Evolutionary conservation across 2,329 filamentous ascomycete genomes (phyloP).

Genomic region (Calcarisporium arbuscula): DNA sequence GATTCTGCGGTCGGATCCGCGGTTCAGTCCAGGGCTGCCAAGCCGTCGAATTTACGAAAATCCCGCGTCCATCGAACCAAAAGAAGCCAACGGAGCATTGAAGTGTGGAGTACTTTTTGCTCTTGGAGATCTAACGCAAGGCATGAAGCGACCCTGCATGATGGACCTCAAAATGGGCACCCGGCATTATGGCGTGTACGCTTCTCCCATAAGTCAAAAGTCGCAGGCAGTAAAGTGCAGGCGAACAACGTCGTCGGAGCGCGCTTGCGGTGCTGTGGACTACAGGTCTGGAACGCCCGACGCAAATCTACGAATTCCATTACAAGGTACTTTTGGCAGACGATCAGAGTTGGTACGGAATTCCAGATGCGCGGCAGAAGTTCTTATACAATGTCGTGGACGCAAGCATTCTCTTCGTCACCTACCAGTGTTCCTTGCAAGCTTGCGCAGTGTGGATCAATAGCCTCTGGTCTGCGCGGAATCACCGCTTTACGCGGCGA

Average conservation of each 20-base stretch:
- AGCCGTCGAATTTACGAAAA: constrained; percentile 28
- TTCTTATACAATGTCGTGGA: constrained; percentile 90
- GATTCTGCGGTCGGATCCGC: constrained; percentile 21
- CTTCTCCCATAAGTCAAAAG: constrained; percentile 82
- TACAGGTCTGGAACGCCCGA: constrained; percentile 91
- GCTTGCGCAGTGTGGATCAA: constrained; percentile 73
- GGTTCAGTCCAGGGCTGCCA: constrained; percentile 32
- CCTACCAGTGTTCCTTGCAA: constrained; percentile 85
- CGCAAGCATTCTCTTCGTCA: constrained; percentile 74
- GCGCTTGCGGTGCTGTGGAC: constrained; percentile 88
- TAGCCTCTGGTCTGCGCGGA: constrained; percentile 70
- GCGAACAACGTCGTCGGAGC: constrained; percentile 80
- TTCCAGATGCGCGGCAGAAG: constrained; percentile 81
- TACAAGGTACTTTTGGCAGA: constrained; percentile 96
- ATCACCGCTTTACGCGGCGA: constrained; percentile 98
- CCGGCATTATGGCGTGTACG: constrained; percentile 90
- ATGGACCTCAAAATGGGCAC: constrained; percentile 99
- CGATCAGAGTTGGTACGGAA: constrained; percentile 78
- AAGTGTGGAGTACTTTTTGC: constrained; percentile 84
- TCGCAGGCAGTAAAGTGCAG: constrained; percentile 92
- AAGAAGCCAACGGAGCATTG: constrained; percentile 63
- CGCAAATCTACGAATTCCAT: constrained; percentile 84
- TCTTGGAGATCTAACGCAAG: constrained; percentile 93
- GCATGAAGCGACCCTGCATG: constrained; percentile 94
- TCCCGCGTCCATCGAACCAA: constrained; percentile 65